Conservation (phyloP, 805 yeast species). For the Wickerhamomyces ciferrii region DNA sequence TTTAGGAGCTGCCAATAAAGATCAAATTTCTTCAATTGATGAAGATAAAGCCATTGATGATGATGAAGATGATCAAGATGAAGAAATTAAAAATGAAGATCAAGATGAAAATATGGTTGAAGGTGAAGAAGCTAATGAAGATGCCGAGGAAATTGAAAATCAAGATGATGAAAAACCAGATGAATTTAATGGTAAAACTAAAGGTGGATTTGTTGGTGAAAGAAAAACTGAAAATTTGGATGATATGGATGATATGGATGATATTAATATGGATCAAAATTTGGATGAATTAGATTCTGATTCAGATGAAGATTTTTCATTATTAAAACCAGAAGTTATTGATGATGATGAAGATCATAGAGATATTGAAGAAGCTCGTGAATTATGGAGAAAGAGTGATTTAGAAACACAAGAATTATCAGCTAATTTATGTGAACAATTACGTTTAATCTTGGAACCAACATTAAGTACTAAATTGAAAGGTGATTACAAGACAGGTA, state of each 20-base stretch:
- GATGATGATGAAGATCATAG: conserved; percentile 34
- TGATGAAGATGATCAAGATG: conserved; percentile 30
- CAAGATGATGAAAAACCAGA: conserved; percentile 29
- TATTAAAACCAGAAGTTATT: conserved; percentile 15
- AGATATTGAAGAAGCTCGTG: conserved; percentile 61
- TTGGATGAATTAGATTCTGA: conserved; percentile 15
- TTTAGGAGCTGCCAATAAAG: conserved; percentile 81
- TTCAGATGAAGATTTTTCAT: conserved; percentile 24
- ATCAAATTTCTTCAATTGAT: conserved; percentile 70
- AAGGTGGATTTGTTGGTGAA: conserved; percentile 48
- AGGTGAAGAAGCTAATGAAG: conserved; percentile 19
- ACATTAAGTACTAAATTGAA: conserved; percentile 90
- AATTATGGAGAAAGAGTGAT: conserved; percentile 80
- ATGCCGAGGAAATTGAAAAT: conserved; percentile 24
- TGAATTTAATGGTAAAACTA: conserved; percentile 42
- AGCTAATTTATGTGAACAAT: conserved; percentile 84
- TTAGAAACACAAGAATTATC: conserved; percentile 83
- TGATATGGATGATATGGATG: conserved; percentile 27
- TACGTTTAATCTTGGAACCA: conserved; percentile 89
- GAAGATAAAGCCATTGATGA: conserved; percentile 83
- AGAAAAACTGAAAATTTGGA: conserved; percentile 25
- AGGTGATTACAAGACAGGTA: conserved; percentile 97
- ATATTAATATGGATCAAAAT: conserved; percentile 23
- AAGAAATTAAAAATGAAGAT: conserved; percentile 25
- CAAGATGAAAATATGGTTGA: conserved; percentile 28